These are phyloP conservation scores for Cyberlindnera bimundalis DNA, from an alignment of 805 yeast species.

Conservation along the genomic window DNA sequence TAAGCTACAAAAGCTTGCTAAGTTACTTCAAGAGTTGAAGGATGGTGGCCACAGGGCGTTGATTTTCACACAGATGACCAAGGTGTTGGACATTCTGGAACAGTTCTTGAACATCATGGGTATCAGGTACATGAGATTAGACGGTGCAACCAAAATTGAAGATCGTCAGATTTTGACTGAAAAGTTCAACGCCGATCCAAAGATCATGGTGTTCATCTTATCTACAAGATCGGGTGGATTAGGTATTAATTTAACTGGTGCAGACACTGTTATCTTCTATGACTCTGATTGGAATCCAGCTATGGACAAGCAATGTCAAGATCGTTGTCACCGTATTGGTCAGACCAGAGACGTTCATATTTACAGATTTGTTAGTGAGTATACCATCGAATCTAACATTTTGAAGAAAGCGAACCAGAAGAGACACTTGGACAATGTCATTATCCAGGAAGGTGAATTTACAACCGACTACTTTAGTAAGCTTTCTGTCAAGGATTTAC, in stretches of 20 bases:
- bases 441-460: conserved; percentile 96
- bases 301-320: conserved; percentile 99
- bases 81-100: conserved; percentile 88
- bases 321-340: conserved; percentile 98
- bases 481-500: conserved; percentile 77
- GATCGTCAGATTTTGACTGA: conserved; percentile 95
- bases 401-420: conserved; percentile 92
- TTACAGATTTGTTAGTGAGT: conserved; percentile 92
- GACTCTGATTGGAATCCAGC: conserved; percentile 99
- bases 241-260: conserved; percentile 97
- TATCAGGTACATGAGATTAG: conserved; percentile 88
- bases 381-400: conserved; percentile 93
- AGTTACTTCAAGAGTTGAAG: conserved; percentile 68
- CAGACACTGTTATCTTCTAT: conserved; percentile 96
- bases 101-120: conserved; percentile 94
- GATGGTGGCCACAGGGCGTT: conserved; percentile 90
- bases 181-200: conserved; percentile 80
- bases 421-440: conserved; percentile 88
- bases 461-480: conserved; percentile 94
- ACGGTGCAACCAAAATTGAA: conserved; percentile 96
- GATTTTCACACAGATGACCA: conserved; percentile 97
- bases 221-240: conserved; percentile 98
- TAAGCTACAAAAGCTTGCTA: conserved; percentile 81
- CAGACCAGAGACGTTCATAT: conserved; percentile 98
- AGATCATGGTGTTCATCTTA: conserved; percentile 85